Evolutionary conservation across 352 stramenopile genomes (phyloP).

Genomic region (Phytophthora melonis): DNA sequence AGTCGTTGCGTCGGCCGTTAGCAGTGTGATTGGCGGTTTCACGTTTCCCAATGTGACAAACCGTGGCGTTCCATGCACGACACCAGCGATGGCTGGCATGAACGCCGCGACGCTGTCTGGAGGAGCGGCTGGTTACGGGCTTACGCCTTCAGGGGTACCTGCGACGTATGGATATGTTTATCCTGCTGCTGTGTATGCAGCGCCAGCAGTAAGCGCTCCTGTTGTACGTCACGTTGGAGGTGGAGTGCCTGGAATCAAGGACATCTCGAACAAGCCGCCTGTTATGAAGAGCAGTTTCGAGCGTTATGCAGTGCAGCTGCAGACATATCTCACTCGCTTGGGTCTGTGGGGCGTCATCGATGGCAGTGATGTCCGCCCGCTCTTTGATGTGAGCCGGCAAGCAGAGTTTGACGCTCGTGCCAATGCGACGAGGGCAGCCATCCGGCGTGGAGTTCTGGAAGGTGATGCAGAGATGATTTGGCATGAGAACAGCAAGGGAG

Average conservation of each 20-base stretch:
- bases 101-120: background rate
- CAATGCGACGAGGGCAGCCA: too few relatives aligned
- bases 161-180: background rate
- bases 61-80: background rate
- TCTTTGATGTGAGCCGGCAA: too few relatives aligned
- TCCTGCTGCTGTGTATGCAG: background rate
- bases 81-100: background rate
- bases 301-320: constrained; percentile 6
- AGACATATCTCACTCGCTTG: constrained; percentile 7
- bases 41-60: background rate
- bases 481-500: constrained; percentile 2
- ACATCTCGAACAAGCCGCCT: background rate
- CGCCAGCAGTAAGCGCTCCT: background rate
- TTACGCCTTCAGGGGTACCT: background rate
- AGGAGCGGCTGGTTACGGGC: background rate
- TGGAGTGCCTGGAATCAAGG: background rate
- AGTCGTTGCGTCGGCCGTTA: background rate
- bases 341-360: too few relatives aligned
- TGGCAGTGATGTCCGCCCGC: too few relatives aligned
- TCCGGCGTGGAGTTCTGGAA: background rate
- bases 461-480: constrained; percentile 26
- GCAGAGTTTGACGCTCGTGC: too few relatives aligned
- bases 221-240: background rate
- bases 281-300: constrained; percentile 15
- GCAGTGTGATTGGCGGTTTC: background rate